phyloP scores from a whole-genome alignment of 2,329 filamentous ascomycete species.

The Dactylellina leptospora region DNA sequence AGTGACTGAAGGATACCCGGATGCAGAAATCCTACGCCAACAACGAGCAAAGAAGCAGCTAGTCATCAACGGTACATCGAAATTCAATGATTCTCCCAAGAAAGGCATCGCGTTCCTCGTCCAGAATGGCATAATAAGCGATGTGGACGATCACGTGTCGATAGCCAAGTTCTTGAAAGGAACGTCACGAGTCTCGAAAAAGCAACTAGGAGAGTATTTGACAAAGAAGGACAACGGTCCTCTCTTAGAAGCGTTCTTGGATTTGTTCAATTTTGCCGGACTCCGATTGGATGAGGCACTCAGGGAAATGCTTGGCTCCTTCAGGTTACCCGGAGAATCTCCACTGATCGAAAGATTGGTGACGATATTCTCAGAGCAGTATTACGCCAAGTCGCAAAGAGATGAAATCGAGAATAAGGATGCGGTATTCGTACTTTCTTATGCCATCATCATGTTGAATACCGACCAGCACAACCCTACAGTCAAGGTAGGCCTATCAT shows the following conservation, averaged over 20 bases:
- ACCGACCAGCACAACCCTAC: constrained; percentile 97
- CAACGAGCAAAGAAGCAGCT: constrained; percentile 83
- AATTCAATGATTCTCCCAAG: constrained; percentile 96
- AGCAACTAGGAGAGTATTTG: constrained; percentile 87
- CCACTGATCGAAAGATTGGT: constrained; percentile 92
- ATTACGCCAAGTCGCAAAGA: constrained; percentile 72
- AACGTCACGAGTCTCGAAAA: constrained; percentile 88
- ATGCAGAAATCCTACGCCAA: constrained; percentile 71
- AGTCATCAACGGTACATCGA: constrained; percentile 84
- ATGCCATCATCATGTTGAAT: constrained; percentile 97
- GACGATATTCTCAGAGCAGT: constrained; percentile 84
- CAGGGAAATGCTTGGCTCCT: constrained; percentile 84
- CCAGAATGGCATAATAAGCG: constrained; percentile 83
- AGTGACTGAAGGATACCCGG: constrained; percentile 71
- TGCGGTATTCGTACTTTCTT: constrained; percentile 86
- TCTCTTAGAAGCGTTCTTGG: constrained; percentile 84
- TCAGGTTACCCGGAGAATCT: constrained; percentile 92
- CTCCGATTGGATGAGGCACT: constrained; percentile 91
- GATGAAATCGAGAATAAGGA: constrained; percentile 84
- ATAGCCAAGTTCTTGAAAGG: constrained; percentile 88
- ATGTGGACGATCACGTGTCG: constrained; percentile 75
- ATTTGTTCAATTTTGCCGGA: constrained; percentile 84
- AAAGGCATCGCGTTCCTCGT: constrained; percentile 85
- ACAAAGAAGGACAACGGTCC: constrained; percentile 88
- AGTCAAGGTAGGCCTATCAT: constrained; percentile 65